A percentile compares a stretch with the other conserved stretches of the same genome.
phyloP scores from a whole-genome alignment of 2,329 filamentous ascomycete species.

The Colletotrichum liaoningense region DNA sequence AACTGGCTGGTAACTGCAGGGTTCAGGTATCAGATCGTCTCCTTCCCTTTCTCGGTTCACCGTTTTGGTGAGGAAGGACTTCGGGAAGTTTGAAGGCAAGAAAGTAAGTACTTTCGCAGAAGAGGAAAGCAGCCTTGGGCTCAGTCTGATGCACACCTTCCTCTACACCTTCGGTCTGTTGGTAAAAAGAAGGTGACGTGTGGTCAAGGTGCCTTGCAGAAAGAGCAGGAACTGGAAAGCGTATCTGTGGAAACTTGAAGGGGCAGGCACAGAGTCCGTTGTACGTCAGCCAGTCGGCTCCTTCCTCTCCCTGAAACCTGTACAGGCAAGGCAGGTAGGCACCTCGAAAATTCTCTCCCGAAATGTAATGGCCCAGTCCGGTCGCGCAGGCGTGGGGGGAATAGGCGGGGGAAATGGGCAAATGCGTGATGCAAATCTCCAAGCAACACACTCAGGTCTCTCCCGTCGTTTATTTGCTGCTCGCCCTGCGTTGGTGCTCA shows the following conservation, averaged over 20 bases:
- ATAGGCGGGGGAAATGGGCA: neutral
- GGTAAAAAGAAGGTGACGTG: neutral
- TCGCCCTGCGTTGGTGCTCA: constrained; percentile 13
- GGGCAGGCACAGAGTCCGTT: neutral
- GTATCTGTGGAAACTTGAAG: neutral
- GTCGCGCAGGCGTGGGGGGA: neutral
- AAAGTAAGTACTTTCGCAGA: neutral
- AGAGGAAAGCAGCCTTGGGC: neutral
- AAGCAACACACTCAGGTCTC: neutral
- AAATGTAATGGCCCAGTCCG: neutral
- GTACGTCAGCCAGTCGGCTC: neutral
- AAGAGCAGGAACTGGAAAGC: neutral
- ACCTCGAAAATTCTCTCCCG: constrained; percentile 7
- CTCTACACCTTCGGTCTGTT: neutral
- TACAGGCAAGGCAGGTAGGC: neutral
- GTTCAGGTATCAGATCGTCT: neutral
- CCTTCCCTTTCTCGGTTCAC: neutral
- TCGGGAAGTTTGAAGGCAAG: too few species aligned
- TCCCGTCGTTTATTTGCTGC: neutral
- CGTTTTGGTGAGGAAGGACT: neutral
- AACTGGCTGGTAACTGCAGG: neutral
- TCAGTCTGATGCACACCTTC: neutral
- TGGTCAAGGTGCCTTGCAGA: neutral
- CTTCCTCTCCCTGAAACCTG: constrained; percentile 1
- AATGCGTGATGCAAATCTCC: neutral